Percentiles rank a stretch among this genome's conserved stretches.
Conservation (phyloP, 345 rosid genomes). For the Salix suchowensis region DNA sequence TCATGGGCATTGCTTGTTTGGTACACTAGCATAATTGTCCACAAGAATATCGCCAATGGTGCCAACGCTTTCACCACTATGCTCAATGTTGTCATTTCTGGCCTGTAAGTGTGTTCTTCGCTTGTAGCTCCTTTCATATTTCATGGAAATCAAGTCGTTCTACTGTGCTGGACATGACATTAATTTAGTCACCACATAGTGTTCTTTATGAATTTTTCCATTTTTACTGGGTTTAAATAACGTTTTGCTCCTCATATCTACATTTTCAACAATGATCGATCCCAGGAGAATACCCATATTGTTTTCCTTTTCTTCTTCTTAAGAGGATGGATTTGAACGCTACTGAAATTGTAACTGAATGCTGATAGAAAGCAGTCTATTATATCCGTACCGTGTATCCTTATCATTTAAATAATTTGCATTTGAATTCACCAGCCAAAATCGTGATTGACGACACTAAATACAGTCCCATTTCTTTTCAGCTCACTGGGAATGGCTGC, state of each 20-base stretch:
- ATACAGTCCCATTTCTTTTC: constrained; percentile 9
- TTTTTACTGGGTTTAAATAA: not conserved
- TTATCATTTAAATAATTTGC: not conserved
- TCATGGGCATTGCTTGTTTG: constrained; percentile 97
- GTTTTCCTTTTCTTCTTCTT: not conserved
- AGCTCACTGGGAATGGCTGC: constrained; percentile 96
- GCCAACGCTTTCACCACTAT: constrained; percentile 95
- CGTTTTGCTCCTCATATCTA: not conserved
- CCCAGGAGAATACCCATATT: not conserved
- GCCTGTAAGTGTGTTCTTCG: constrained; percentile 60
- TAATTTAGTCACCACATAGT: not conserved
- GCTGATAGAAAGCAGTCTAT: not conserved
- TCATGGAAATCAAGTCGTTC: not conserved
- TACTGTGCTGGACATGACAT: not conserved
- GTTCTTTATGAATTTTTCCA: not conserved
- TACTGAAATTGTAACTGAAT: not conserved
- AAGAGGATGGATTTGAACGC: not conserved
- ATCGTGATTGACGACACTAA: not conserved
- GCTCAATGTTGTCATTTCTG: constrained; percentile 93
- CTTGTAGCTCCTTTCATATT: not conserved
- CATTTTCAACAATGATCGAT: not conserved
- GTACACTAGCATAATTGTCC: constrained; percentile 85
- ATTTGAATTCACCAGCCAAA: not conserved
- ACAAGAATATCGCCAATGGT: constrained; percentile 72
- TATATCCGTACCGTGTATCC: not conserved